Evolutionary conservation across 2,329 filamentous ascomycete species (phyloP).

Genomic region (Xylaria multiplex): DNA sequence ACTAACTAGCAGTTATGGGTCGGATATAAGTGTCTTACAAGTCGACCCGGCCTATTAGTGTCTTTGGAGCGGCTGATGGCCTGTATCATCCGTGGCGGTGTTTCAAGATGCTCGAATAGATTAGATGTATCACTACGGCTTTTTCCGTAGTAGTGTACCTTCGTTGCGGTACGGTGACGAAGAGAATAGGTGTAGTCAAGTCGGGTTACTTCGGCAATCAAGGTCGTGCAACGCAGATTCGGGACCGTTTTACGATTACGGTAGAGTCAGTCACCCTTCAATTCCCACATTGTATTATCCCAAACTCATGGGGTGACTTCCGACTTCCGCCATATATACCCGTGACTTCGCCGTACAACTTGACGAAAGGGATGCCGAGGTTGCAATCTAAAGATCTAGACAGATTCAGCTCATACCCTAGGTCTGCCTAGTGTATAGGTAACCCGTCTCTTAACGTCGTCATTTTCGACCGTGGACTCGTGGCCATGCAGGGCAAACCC

Average conservation of each 20-base stretch:
- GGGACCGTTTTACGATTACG: not conserved
- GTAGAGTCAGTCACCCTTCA: conserved; percentile 10
- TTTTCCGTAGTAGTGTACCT: not conserved
- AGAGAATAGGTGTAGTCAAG: not conserved
- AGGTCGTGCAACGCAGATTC: conserved; percentile 5
- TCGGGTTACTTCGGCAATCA: conserved; percentile 8
- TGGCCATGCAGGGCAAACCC: not conserved
- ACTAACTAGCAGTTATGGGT: conserved; percentile 1
- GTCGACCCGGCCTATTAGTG: not conserved
- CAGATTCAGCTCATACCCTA: not conserved
- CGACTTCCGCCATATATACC: conserved; percentile 16
- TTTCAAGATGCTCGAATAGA: conserved; percentile 14
- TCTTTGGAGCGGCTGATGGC: conserved; percentile 2
- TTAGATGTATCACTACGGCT: conserved; percentile 1
- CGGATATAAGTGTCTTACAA: conserved; percentile 23
- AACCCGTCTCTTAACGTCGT: not conserved
- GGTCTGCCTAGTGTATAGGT: not conserved
- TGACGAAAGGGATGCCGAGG: conserved; percentile 9
- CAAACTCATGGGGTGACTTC: conserved; percentile 16
- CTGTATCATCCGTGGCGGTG: conserved; percentile 5
- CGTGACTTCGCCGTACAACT: conserved; percentile 13
- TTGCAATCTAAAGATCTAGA: conserved; percentile 9
- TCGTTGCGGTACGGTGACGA: not conserved
- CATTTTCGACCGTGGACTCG: not conserved
- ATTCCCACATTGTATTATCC: conserved; percentile 6